Conservation (phyloP, 2,329 filamentous ascomycete genomes). For the Beauveria brongniartii region DNA sequence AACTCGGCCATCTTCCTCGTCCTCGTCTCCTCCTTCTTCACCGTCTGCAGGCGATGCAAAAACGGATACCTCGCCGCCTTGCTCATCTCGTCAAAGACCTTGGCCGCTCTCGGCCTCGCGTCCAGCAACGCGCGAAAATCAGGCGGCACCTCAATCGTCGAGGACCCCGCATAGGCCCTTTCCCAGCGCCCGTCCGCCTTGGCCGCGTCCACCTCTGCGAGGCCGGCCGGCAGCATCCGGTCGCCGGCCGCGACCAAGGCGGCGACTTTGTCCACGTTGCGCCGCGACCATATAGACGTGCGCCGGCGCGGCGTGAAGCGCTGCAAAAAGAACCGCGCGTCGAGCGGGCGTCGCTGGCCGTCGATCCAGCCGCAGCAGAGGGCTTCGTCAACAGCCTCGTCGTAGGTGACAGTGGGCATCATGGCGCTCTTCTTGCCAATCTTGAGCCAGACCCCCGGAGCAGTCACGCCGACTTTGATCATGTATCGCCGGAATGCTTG, state of each 20-base stretch:
- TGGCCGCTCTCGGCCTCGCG: constrained; percentile 21
- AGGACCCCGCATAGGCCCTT: constrained; percentile 44
- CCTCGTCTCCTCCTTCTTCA: constrained; percentile 28
- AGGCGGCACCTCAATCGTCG: constrained; percentile 35
- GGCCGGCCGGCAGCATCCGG: constrained; percentile 40
- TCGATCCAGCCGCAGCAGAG: constrained; percentile 59
- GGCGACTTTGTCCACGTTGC: constrained; percentile 47
- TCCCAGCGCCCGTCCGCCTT: constrained; percentile 52
- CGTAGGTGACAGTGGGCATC: constrained; percentile 37
- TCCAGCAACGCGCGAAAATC: constrained; percentile 40
- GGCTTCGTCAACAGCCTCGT: constrained; percentile 46
- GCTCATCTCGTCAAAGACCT: constrained; percentile 30
- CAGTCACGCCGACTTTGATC: constrained; percentile 23
- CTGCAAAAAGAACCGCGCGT: constrained; percentile 42
- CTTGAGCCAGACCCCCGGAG: constrained; percentile 37
- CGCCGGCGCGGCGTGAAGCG: constrained; percentile 50
- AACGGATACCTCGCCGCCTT: constrained; percentile 39
- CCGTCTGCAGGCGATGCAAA: constrained; percentile 36
- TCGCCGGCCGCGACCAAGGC: constrained; percentile 32
- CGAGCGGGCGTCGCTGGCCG: constrained; percentile 36
- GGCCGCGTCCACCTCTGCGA: constrained; percentile 44
- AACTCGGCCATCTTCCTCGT: constrained; percentile 31
- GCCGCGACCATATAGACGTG: constrained; percentile 50
- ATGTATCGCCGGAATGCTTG: constrained; percentile 31
- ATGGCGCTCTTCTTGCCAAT: constrained; percentile 39